Conservation (phyloP, 202 grass and related monocot genomes). For the Setaria italica region DNA sequence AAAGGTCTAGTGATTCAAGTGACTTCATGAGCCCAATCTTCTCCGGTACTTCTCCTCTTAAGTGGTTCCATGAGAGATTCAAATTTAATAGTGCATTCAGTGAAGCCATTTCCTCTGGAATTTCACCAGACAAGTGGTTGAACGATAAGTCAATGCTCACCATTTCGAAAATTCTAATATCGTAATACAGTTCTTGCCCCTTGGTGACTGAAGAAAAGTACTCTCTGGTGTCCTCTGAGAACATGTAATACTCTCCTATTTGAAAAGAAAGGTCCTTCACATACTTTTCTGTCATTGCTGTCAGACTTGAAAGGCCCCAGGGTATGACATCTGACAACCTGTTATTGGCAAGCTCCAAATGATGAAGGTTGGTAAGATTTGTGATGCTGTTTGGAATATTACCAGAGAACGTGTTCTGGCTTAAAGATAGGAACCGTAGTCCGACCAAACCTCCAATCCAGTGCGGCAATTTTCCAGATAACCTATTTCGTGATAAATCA, state of each 20-base stretch:
- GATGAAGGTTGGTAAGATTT: conserved; percentile 26
- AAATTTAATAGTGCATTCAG: conserved; percentile 1
- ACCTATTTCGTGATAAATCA: conserved; percentile 34
- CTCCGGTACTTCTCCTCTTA: conserved; percentile 26
- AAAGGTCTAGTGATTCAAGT: conserved; percentile 49
- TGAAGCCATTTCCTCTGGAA: conserved; percentile 20
- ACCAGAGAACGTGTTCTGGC: conserved; percentile 43
- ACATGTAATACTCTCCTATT: too few species aligned
- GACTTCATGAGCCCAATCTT: conserved; percentile 6
- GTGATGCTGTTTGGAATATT: conserved; percentile 30
- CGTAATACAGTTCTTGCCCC: conserved; percentile 1
- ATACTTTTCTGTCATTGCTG: conserved; percentile 21
- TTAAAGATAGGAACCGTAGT: conserved; percentile 15
- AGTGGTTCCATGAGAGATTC: conserved; percentile 36
- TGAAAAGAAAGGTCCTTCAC: neutral
- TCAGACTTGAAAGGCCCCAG: neutral
- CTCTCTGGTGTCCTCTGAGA: neutral
- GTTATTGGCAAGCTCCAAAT: conserved; percentile 32
- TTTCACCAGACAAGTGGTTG: conserved; percentile 23
- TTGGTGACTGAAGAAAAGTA: conserved; percentile 27
- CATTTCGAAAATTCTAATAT: neutral
- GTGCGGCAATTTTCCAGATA: conserved; percentile 31
- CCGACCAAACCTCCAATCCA: conserved; percentile 34
- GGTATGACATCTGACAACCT: conserved; percentile 34
- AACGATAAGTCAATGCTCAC: conserved; percentile 39